Evolutionary conservation across 805 yeast genomes (phyloP).

Genomic region (Starmerella kuoi): DNA sequence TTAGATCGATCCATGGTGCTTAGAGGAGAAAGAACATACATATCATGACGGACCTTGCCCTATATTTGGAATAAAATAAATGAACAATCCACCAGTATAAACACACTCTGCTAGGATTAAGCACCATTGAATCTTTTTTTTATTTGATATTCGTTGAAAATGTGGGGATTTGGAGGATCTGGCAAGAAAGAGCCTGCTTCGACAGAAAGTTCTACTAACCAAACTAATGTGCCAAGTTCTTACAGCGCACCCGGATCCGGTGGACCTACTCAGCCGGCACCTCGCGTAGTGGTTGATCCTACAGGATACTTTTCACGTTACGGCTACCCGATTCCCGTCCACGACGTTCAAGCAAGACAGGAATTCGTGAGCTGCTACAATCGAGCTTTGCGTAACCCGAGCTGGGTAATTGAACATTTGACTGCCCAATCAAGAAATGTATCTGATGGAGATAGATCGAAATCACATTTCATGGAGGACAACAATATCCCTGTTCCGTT

Average conservation of each 20-base stretch:
- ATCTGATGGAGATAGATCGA: conserved; percentile 51
- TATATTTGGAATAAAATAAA: too few species aligned
- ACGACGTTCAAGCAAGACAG: conserved; percentile 58
- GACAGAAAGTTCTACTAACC: background rate
- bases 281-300: conserved; percentile 41
- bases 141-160: too few species aligned
- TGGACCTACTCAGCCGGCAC: background rate
- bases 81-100: too few species aligned
- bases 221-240: background rate
- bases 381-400: conserved; percentile 73
- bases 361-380: conserved; percentile 83
- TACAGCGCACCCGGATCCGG: background rate
- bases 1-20: too few species aligned
- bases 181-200: too few species aligned
- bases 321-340: conserved; percentile 93
- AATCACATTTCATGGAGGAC: conserved; percentile 78
- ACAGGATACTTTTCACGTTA: conserved; percentile 66
- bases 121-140: too few species aligned
- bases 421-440: conserved; percentile 48
- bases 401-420: conserved; percentile 67
- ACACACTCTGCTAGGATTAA: too few species aligned
- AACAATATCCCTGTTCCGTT: conserved; percentile 64
- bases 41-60: too few species aligned
- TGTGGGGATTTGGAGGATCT: too few species aligned
- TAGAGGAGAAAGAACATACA: too few species aligned